Evolutionary conservation across 257 asterid genomes (phyloP).

Genomic region (Rhazya stricta): DNA sequence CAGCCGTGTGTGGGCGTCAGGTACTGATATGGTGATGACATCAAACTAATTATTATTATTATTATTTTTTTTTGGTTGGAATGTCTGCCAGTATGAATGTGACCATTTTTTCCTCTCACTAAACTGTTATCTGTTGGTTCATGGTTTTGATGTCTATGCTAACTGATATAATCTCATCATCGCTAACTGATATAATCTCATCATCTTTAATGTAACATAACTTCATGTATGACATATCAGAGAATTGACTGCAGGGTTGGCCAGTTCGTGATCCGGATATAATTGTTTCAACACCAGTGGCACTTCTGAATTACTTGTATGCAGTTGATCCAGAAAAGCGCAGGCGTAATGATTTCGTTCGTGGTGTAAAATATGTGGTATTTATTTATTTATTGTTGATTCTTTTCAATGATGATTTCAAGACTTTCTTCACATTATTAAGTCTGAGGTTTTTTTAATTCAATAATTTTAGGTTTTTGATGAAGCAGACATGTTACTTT

Average conservation of each 20-base stretch:
- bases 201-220: not conserved
- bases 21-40: constrained; percentile 27
- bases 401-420: not conserved
- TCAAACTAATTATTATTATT: not conserved
- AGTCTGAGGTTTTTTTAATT: constrained; percentile 11
- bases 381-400: constrained; percentile 12
- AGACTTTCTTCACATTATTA: constrained; percentile 1
- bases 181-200: not conserved
- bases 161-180: not conserved
- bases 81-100: not conserved
- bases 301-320: constrained; percentile 73
- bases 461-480: constrained; percentile 67
- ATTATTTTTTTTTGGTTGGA: not conserved
- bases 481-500: constrained; percentile 93
- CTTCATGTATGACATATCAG: constrained; percentile 17
- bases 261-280: constrained; percentile 71
- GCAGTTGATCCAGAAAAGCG: constrained; percentile 59
- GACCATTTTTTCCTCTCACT: not conserved
- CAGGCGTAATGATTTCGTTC: constrained; percentile 52
- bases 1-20: constrained; percentile 90
- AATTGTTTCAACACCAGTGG: constrained; percentile 90
- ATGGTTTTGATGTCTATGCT: constrained; percentile 4
- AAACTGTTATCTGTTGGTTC: not conserved
- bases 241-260: constrained; percentile 59
- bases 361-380: constrained; percentile 83